phyloP scores from a whole-genome alignment of 305 asterid species.

The Fraxinus platypoda region DNA sequence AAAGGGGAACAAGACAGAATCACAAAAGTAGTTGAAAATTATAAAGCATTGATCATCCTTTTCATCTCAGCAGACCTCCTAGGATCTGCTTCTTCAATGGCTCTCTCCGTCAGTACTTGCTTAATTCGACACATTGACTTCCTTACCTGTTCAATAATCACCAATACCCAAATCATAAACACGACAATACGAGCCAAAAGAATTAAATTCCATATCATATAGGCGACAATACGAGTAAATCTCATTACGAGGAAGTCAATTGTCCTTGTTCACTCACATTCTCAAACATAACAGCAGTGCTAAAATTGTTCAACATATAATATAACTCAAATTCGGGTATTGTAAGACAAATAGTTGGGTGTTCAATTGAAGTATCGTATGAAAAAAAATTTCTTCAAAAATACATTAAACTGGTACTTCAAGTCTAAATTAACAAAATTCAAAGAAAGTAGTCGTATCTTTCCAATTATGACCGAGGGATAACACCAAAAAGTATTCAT shows the following conservation, averaged over 20 bases:
- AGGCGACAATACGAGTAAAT: not conserved
- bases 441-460: not conserved
- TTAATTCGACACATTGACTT: conserved; percentile 68
- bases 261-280: not conserved
- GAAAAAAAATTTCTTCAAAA: too few species aligned
- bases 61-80: conserved; percentile 94
- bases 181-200: not conserved
- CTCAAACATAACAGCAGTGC: not conserved
- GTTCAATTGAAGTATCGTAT: not conserved
- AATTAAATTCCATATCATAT: not conserved
- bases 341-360: not conserved
- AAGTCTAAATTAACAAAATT: not conserved
- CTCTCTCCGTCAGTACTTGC: conserved; percentile 93
- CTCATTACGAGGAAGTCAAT: not conserved
- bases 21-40: not conserved
- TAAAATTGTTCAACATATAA: not conserved
- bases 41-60: conserved; percentile 71
- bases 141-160: conserved; percentile 52
- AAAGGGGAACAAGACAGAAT: not conserved
- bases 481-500: not conserved
- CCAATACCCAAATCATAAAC: not conserved
- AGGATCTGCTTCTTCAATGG: conserved; percentile 84
- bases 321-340: not conserved
- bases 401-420: not conserved
- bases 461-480: not conserved